Percentiles rank a stretch among this genome's conserved stretches.
Evolutionary conservation across 106 monocot species (phyloP).

Genomic region (Dioscorea alata): DNA sequence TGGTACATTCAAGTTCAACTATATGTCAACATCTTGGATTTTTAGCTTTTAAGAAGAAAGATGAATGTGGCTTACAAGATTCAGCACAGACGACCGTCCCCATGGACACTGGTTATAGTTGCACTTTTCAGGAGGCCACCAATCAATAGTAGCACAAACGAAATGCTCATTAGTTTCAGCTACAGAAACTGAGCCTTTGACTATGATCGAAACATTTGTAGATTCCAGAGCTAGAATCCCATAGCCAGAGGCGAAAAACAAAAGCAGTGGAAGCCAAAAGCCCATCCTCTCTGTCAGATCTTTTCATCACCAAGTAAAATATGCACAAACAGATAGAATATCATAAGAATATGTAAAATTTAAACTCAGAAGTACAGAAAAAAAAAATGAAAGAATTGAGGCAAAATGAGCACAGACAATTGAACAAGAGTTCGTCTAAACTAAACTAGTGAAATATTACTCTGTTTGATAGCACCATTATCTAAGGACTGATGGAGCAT

Average conservation of each 20-base stretch:
- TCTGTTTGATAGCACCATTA: no score
- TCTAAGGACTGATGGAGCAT: no score
- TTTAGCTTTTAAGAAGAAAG: no score
- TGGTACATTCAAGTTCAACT: no score
- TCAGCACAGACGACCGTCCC: slow-evolving; percentile 72
- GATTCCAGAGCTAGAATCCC: slow-evolving; percentile 27
- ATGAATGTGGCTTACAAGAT: slow-evolving; percentile 34
- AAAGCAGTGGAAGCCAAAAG: slow-evolving; percentile 27
- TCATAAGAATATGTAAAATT: no score
- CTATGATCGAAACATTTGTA: slow-evolving; percentile 29
- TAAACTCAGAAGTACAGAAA: no score
- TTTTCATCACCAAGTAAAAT: neutral
- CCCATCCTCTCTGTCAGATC: slow-evolving; percentile 21
- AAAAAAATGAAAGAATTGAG: no score
- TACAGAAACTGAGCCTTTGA: slow-evolving; percentile 33
- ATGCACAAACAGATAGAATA: no score
- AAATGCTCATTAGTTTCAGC: slow-evolving; percentile 66
- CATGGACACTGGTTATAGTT: slow-evolving; percentile 85
- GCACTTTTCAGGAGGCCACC: slow-evolving; percentile 96
- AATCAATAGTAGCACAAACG: slow-evolving; percentile 91
- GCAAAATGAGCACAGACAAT: no score
- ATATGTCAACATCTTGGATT: no score
- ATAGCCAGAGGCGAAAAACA: slow-evolving; percentile 31
- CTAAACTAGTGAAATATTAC: no score
- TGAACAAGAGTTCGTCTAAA: no score